Base-by-base conservation (phyloP, 2,329 filamentous ascomycete genomes). In the Aaosphaeria arxii region DNA sequence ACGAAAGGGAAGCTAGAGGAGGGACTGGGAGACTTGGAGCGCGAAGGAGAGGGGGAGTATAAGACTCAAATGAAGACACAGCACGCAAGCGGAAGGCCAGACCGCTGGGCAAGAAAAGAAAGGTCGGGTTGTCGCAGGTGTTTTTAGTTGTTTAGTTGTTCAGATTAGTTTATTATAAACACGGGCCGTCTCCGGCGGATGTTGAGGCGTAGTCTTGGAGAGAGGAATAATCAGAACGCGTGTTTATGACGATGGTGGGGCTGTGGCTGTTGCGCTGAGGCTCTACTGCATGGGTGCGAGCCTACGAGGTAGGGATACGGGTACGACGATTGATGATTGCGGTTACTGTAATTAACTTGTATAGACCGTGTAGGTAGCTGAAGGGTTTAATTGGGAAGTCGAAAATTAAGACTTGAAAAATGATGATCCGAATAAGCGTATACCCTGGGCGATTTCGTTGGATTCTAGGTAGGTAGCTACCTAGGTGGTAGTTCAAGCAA, bases 241-340 rank as follows among this genome's bases (percentile, higher is more conserved):
- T 49, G 49, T 9, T 42, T 49, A 54, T 54, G 51, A 54, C 51
- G 51, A 49, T 17, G 7, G 38, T 28, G 13, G 32, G 42, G 43
- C 45, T 39, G 39, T 36, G 29, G 38, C 11, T 36, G 39, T 13
- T 28, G 33, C 7, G 44, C 45, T 47, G 49, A 45, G 45, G 46
- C 42, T 50, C 31, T 36, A 44, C 31, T 44, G 43, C 47, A 45
- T 49, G n/a, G 11, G 33, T 36, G 33, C 9, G 9, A 36, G 33
- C 33, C 9, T 36, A 9, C 33, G n/a, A 36, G 33, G n/a, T 9
- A 9, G 33, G 9, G 33, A 36, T 36, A 36, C 17, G 17, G 17
- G 17, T 24, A 24, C 17, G 17, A 24, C 17, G 17, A 24, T 24
- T 2, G 2, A 24, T 24, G 17, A 24, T 24, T 24, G 17, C 17